Percentiles rank a stretch among this genome's conserved stretches.
Conservation (phyloP, 1,284 basidiomycete species). For the Malassezia equina region DNA sequence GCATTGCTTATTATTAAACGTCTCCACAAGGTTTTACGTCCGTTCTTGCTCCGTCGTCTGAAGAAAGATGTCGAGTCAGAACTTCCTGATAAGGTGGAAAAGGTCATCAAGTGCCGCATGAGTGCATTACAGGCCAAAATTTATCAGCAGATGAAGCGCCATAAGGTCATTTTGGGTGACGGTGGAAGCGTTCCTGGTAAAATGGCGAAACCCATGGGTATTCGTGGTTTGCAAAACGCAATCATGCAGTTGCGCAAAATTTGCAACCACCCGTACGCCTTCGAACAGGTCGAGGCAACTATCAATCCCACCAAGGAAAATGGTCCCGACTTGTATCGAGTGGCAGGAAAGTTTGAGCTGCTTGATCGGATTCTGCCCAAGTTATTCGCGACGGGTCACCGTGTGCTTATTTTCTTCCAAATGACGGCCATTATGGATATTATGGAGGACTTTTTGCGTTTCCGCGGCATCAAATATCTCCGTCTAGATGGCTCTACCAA, state of each 20-base stretch:
- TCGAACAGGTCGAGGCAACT: constrained; percentile 85
- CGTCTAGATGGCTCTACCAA: constrained; percentile 96
- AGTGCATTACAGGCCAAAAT: constrained; percentile 84
- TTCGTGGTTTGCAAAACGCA: constrained; percentile 71
- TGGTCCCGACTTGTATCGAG: constrained; percentile 69
- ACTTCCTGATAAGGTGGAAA: constrained; percentile 96
- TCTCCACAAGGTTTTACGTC: constrained; percentile 92
- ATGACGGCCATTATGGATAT: constrained; percentile 99
- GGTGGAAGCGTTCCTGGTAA: constrained; percentile 24
- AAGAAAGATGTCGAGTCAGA: constrained; percentile 99
- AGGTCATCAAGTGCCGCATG: constrained; percentile 98
- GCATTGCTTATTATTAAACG: constrained; percentile 92
- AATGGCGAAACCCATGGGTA: constrained; percentile 42
- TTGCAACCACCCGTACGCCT: constrained; percentile 72
- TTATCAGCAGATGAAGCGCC: constrained; percentile 95
- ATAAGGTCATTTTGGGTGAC: constrained; percentile 65
- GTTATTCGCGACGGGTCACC: constrained; percentile 81
- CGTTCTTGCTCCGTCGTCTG: constrained; percentile 86
- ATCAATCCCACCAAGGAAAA: constrained; percentile 71
- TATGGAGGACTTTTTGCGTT: constrained; percentile 93
- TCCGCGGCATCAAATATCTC: constrained; percentile 78
- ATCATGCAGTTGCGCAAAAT: constrained; percentile 99
- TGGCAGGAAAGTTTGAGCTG: constrained; percentile 91
- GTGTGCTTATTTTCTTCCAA: constrained; percentile 98
- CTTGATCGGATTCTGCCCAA: constrained; percentile 86